Conservation (phyloP, 2,329 filamentous ascomycete species). For the Pseudopyricularia javanii region DNA sequence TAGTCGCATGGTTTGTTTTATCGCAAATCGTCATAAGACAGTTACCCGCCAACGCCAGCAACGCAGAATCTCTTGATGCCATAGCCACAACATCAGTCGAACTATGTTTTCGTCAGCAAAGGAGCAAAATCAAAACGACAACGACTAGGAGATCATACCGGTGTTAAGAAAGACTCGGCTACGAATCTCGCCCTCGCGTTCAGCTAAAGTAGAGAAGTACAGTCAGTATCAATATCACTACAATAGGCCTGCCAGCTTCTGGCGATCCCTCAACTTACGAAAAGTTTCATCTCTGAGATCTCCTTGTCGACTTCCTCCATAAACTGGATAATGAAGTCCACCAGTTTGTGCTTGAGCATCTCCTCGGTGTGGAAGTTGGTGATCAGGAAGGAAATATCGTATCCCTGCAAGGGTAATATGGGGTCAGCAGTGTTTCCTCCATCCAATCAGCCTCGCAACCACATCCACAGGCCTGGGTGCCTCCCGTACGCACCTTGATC, state of each 20-base stretch:
- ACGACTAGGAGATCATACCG: slow-evolving; percentile 21
- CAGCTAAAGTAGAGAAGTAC: slow-evolving; percentile 41
- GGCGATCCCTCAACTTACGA: slow-evolving; percentile 46
- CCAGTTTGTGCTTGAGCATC: slow-evolving; percentile 97
- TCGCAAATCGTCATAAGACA: too few species aligned
- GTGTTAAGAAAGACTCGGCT: slow-evolving; percentile 94
- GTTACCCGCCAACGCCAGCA: too few species aligned
- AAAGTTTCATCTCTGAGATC: slow-evolving; percentile 99
- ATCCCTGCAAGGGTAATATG: slow-evolving; percentile 46
- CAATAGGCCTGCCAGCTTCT: not conserved
- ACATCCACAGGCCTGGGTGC: too few species aligned
- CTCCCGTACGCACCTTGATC: slow-evolving; percentile 63
- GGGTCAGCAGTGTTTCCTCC: not conserved
- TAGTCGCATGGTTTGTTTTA: too few species aligned
- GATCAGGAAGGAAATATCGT: slow-evolving; percentile 97
- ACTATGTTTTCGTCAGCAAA: not conserved
- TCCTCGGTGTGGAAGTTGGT: slow-evolving; percentile 98
- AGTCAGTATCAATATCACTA: not conserved
- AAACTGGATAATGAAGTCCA: slow-evolving; percentile 98
- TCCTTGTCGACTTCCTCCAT: slow-evolving; percentile 99
- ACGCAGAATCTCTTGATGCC: too few species aligned
- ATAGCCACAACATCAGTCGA: not conserved
- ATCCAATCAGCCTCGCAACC: too few species aligned
- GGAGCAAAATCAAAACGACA: not conserved
- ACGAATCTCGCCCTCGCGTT: slow-evolving; percentile 96